Conservation (phyloP, 2,329 filamentous ascomycete genomes). For the Ophiognomonia clavigignenti-juglandacearum region DNA sequence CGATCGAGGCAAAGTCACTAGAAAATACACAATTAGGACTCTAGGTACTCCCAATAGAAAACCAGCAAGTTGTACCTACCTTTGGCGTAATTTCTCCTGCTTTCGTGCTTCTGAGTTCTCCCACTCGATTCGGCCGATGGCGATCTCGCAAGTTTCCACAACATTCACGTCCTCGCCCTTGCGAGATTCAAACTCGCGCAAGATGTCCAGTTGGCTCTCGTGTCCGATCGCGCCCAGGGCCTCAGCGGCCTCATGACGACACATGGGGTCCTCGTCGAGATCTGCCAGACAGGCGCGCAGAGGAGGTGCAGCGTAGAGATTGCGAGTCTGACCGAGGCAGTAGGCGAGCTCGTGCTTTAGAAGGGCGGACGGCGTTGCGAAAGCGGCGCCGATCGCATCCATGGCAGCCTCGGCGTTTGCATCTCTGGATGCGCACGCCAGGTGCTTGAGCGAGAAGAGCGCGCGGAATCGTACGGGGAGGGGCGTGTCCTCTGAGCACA, state of each 20-base stretch:
- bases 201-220: conserved; percentile 64
- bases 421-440: conserved; percentile 65
- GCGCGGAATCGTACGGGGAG: conserved; percentile 90
- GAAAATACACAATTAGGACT: conserved; percentile 23
- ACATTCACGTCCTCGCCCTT: conserved; percentile 73
- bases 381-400: conserved; percentile 82
- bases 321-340: conserved; percentile 87
- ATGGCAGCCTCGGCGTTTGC: conserved; percentile 57
- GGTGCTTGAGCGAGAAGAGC: conserved; percentile 94
- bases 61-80: conserved; percentile 45
- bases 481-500: conserved; percentile 74
- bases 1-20: conserved; percentile 92
- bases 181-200: conserved; percentile 71
- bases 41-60: not conserved
- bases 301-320: conserved; percentile 67
- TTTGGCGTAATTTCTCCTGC: conserved; percentile 73
- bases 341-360: conserved; percentile 97
- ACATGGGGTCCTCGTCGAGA: conserved; percentile 85
- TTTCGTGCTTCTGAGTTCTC: conserved; percentile 70
- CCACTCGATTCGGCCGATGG: conserved; percentile 91
- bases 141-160: conserved; percentile 95
- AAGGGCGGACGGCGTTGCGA: conserved; percentile 78
- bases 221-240: conserved; percentile 85
- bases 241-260: conserved; percentile 92
- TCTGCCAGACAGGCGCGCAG: conserved; percentile 72